Percentiles rank a stretch among this genome's conserved stretches.
Conservation (phyloP, 768 basidiomycete species). For the Tylopilus intermedius region DNA sequence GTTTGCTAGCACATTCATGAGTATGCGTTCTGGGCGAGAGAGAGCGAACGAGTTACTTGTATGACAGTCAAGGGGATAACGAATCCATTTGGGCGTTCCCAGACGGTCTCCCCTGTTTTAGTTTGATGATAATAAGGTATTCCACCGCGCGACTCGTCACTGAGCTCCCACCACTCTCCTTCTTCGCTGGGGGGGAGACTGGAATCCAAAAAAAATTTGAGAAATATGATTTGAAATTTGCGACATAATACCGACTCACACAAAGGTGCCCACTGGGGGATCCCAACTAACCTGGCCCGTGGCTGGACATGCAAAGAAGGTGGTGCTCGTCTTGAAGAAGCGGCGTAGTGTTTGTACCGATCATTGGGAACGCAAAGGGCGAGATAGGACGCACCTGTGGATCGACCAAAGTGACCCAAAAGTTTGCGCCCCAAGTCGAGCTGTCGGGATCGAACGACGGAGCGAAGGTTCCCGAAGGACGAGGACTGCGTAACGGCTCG, state of each 20-base stretch:
- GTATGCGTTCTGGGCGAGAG: neutral
- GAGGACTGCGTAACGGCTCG: slow-evolving; percentile 29
- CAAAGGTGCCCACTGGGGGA: slow-evolving; percentile 82
- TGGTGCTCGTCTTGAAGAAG: slow-evolving; percentile 44
- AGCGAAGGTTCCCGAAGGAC: slow-evolving; percentile 26
- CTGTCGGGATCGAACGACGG: slow-evolving; percentile 31
- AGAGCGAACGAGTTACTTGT: slow-evolving; percentile 49
- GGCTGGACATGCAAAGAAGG: slow-evolving; percentile 91
- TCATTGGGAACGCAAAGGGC: slow-evolving; percentile 7
- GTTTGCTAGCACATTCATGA: slow-evolving; percentile 49
- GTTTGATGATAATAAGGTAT: slow-evolving; percentile 94
- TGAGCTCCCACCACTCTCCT: slow-evolving; percentile 96
- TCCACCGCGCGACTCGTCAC: slow-evolving; percentile 77
- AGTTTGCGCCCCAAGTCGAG: slow-evolving; percentile 79
- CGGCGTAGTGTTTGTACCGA: slow-evolving; percentile 4
- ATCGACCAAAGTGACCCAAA: slow-evolving; percentile 93
- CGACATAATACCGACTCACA: slow-evolving; percentile 45
- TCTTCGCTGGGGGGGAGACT: slow-evolving; percentile 79
- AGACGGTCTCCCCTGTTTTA: slow-evolving; percentile 83
- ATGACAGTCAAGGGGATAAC: slow-evolving; percentile 88
- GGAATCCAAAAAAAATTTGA: slow-evolving; percentile 9
- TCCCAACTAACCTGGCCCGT: slow-evolving; percentile 93
- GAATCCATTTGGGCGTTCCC: slow-evolving; percentile 86
- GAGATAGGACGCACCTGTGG: slow-evolving; percentile 60
- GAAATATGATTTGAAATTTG: slow-evolving; percentile 15